A percentile compares a stretch with the other conserved stretches of the same genome.
Conservation (phyloP, 345 rosid species). For the Salix viminalis region DNA sequence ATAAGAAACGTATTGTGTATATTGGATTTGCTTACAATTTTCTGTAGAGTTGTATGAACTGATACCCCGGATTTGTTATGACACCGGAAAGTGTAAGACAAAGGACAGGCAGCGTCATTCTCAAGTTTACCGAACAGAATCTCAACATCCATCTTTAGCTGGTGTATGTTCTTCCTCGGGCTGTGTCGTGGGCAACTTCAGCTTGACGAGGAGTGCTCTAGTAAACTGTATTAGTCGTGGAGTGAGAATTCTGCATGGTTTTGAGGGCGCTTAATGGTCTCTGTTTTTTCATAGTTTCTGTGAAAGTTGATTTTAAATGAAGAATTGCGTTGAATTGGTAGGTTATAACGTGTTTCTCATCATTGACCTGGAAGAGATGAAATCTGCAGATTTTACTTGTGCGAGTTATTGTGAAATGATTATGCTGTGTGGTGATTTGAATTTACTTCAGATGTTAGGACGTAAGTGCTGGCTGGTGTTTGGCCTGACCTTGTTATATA, state of each 20-base stretch:
- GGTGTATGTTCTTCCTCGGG: neutral
- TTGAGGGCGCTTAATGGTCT: neutral
- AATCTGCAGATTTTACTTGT: neutral
- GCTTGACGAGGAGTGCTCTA: neutral
- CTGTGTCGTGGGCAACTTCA: neutral
- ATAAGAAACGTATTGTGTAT: neutral
- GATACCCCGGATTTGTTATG: neutral
- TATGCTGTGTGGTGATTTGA: neutral
- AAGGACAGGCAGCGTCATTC: neutral
- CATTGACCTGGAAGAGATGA: neutral
- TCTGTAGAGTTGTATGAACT: neutral
- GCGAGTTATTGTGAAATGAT: neutral
- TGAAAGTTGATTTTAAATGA: neutral
- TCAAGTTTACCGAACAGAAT: neutral
- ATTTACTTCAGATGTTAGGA: neutral
- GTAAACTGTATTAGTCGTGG: neutral
- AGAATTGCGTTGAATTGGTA: neutral
- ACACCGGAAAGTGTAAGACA: neutral
- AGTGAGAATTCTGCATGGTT: neutral
- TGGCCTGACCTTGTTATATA: neutral
- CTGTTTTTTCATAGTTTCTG: neutral
- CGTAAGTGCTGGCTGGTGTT: too few species aligned
- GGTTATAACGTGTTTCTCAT: neutral
- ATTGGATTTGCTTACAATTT: neutral
- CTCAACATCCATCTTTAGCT: neutral